Evolutionary conservation across 371 early-diverging fungal genomes (phyloP), one percentile per base, ranked within the genome.

Genomic region (Rhizomucor miehei): DNA sequence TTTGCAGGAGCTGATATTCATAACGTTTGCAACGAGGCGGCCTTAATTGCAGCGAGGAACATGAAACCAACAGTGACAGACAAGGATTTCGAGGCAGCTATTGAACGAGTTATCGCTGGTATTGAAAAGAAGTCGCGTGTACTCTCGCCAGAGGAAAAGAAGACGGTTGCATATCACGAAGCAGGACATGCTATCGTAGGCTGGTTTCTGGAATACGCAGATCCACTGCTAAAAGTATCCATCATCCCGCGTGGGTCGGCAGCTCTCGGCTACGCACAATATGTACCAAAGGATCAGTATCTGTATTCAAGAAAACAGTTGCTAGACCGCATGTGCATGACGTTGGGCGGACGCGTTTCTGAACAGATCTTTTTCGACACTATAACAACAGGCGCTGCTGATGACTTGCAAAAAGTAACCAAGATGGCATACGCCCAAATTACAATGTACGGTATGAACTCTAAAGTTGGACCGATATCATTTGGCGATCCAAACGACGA

Each of bases 21-120:
- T 62, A 98, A 98, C 68, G 95, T 97, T n/a, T 98, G 97, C 75
- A 98, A 98, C 61, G 99, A 98, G 73, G 95, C 97, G 20, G 98
- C 99, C 11, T 78, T 98, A 48, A 95, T 96, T 57, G 98, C 96
- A 14, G 98, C 98, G 16, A 85, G 99, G 11, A 68, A 77, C 48
- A 72, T 73, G 35, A 79, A 89, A 44, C 80, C 82, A 21, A 69
- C 69, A 6, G 98, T 98, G 1, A 71, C 80, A 38, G 88, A 87
- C 53, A 66, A 71, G 41, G 94, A 98, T 75, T 98, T 98, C 82
- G 98, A 98, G 74, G 80, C 81, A 50, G 99, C 99, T 35, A 94
- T 97, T 54, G 99, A 98, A 70, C 89, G 99, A 43, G 99, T 98
- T 39, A 92, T 98, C 73, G 98, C 90, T 9, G 99, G 99, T 21